Base-by-base conservation (phyloP, 164 flowering plant species). In the Litsea cubeba region DNA sequence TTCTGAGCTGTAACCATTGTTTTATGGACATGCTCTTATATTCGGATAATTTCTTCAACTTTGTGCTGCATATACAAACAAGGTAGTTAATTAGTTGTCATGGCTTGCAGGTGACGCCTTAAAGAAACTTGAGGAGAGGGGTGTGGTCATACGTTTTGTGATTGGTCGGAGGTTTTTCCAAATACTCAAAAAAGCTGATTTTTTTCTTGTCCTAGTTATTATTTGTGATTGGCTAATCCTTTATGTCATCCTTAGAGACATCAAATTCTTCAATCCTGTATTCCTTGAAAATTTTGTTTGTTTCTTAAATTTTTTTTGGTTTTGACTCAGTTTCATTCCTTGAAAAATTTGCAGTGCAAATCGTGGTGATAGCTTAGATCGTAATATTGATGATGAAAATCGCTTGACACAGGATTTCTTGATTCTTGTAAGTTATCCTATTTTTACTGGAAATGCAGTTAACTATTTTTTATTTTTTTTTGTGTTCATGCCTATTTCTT, bases 331-430 rank as follows among this genome's bases (percentile, higher is more conserved):
- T 40, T 63, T 70, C 50, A 72, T 68, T 62, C 12, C 24, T 71
- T 80, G 40, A 51, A 76, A 66, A 23, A 71, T 40, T 77, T 66
- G 74, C 94, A 96, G 99, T 88, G 82, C 98, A 67, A 96, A 96
- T 77, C 89, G 95, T 69, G 99, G 99, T 70, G 99, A 96, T 83
- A 96, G 97, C 90, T 90, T 96, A 82, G 99, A 96, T 80, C 97
- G 97, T 75, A 86, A 81, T 72, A 91, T 96, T 67, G 90, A 94
- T 76, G 92, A 84, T 72, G 99, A 96, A 83, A 91, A 84, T 76
- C 88, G 77, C 15, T 35, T 18, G 30, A 89, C 87, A 35, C 88
- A 90, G 76, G 99, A 96, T 78, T 92, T 96, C 76, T 81, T 94
- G 76, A 91, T 94, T 80, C 95, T 94, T 75, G 99, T 96, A 84